These are phyloP conservation scores for Serendipita indica DNA, from an alignment of 768 basidiomycete genomes.

Conservation along the genomic window DNA sequence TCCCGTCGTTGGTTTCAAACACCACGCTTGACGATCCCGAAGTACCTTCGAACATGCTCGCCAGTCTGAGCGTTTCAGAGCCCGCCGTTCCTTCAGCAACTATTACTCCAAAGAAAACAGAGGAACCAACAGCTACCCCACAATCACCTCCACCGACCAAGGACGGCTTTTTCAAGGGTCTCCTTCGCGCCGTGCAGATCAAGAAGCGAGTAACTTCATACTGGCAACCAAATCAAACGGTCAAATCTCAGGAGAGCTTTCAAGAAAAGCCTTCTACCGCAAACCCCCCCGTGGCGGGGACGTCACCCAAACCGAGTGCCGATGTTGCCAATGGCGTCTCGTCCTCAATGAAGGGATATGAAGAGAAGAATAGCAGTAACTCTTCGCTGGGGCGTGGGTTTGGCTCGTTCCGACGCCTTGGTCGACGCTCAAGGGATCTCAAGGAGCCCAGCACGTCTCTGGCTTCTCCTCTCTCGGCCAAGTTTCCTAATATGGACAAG, in stretches of 20 bases:
- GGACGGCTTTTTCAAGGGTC: neutral
- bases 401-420: neutral
- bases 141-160: conserved; percentile 6
- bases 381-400: neutral
- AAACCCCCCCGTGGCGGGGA: neutral
- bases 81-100: neutral
- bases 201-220: neutral
- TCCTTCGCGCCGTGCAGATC: neutral
- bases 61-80: neutral
- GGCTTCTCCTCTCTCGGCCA: neutral
- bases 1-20: conserved; percentile 1
- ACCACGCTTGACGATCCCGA: conserved; percentile 1
- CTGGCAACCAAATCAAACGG: neutral
- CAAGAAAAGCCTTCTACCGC: neutral
- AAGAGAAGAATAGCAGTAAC: neutral
- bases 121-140: neutral
- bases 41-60: neutral
- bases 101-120: neutral
- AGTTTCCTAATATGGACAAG: neutral
- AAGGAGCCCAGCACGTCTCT: neutral
- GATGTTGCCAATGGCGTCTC: neutral
- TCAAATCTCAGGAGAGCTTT: neutral
- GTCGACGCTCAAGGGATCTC: neutral
- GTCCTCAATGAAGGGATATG: neutral
- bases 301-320: neutral